Evolutionary conservation across 352 stramenopile species (phyloP), one percentile per base, ranked within the genome.

Genomic region (Phytophthora cactorum): DNA sequence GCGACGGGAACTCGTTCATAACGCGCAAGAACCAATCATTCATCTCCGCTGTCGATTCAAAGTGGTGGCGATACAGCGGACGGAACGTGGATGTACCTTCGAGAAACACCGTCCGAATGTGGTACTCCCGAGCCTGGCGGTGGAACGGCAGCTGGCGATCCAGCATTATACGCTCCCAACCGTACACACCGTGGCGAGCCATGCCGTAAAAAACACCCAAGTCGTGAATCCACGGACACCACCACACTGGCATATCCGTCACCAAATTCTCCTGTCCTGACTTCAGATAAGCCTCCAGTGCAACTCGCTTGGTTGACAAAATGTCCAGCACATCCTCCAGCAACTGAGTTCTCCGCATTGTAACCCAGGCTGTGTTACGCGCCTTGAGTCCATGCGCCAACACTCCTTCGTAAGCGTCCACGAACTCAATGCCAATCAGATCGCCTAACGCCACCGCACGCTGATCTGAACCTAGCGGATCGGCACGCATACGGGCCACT

Each of bases 161-260:
- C 49, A 90, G 41, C 49, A 93, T 60, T 10, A 92, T 87, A n/a
- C 57, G 65, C 25, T 88, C 74, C 88, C 88, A 95, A 6, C 77
- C 84, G 28, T 74, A 88, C 29, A 96, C 68, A 58, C 89, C 89
- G 59, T 92, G 82, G 10, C 75, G 77, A 45, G 88, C 88, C 83
- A 96, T 93, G 29, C 85, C 89, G 49, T 89, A 89, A 17, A 96
- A 84, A 9, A 95, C 44, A 3, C 77, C 84, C 15, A 92, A 59
- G 53, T 96, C 89, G 58, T 96, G 89, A 28, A 95, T 81, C 89
- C 89, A 96, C 10, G 89, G 89, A 64, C 89, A 96, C 89, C 89
- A 96, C 89, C 89, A 96, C 31, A 94, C 83, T 4, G 89, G 89
- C 86, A 96, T 95, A 49, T 88, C 76, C 9, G 75, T 61, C 41